Base-by-base conservation (phyloP, 805 yeast species). In the Metschnikowia kunwiensis region DNA sequence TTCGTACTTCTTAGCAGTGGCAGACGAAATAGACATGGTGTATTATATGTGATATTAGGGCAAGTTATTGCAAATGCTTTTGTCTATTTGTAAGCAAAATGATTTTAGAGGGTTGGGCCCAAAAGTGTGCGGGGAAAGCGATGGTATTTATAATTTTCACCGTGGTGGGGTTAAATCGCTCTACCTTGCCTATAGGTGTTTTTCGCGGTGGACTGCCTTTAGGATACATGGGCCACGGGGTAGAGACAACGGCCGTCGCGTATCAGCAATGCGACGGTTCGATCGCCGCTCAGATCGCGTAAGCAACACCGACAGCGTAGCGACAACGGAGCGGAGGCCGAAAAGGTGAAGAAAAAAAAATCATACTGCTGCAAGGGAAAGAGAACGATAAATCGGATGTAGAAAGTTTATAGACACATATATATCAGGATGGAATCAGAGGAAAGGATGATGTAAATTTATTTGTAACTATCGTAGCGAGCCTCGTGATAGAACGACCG, bases 1-100 rank as follows among this genome's bases (percentile, higher is more conserved):
- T 64, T 91, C 97, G 65, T 75, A 78, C 35, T 75, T 68, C 43
- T 68, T 68, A 24, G 96, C 84, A 44, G 78, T 70, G 21, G 63
- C 60, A 2, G 95, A 81, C 1, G 91, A 75, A 20, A 82, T 64
- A 16, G 36, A 32, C 36, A 37, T 37, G 24, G 10, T 24, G 19
- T 17, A 21, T 21, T 10, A 24, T 24, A 12, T 24, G n/a, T 24
- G 26, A 24, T 4, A 10, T 5, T 3, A 13, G 14, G 7, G 26
- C 3, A 8, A 11, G 4, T 24, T 2, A 10, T 11, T 24, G 30
- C 27, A 11, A 21, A 15, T 12, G 20, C 9, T 17, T 10, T 15
- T 8, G 31, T 8, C n/a, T n/a, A n/a, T n/a, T n/a, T n/a, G n/a
- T n/a, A n/a, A n/a, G n/a, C n/a, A n/a, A n/a, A n/a, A n/a, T 24